Evolutionary conservation across 2,329 filamentous ascomycete genomes (phyloP).

Genomic region (Diaporthe amygdali): DNA sequence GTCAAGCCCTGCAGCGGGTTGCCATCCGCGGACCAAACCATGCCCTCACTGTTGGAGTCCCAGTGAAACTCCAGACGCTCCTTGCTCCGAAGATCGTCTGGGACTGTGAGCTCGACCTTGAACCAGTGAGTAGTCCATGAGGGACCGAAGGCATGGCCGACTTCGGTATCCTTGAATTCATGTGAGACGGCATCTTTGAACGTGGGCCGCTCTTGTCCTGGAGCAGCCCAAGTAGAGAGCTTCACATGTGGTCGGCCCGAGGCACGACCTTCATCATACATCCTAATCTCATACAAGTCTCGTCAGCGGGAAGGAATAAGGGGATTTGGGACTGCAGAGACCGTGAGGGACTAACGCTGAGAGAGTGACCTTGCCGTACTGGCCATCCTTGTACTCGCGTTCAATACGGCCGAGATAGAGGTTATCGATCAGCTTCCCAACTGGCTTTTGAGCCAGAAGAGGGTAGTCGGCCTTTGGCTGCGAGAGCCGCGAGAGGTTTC

Average conservation of each 20-base stretch:
- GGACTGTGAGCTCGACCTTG: conserved; percentile 79
- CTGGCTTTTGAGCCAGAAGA: conserved; percentile 55
- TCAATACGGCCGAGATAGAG: conserved; percentile 86
- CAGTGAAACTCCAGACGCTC: conserved; percentile 93
- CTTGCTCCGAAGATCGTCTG: conserved; percentile 73
- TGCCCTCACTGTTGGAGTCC: conserved; percentile 93
- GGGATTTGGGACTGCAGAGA: conserved; percentile 25
- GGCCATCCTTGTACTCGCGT: conserved; percentile 79
- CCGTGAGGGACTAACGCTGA: conserved; percentile 35
- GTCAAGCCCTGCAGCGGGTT: conserved; percentile 90
- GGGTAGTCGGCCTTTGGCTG: conserved; percentile 57
- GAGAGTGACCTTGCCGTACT: conserved; percentile 79
- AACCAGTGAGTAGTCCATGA: conserved; percentile 99
- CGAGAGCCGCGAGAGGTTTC: conserved; percentile 38
- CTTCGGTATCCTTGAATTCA: conserved; percentile 74
- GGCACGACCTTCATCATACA: conserved; percentile 71
- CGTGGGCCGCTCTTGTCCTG: conserved; percentile 77
- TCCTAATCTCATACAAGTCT: conserved; percentile 47
- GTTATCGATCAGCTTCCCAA: conserved; percentile 80
- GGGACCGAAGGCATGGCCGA: conserved; percentile 85
- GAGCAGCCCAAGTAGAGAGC: conserved; percentile 85
- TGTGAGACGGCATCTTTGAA: conserved; percentile 84
- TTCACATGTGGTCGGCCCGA: conserved; percentile 79
- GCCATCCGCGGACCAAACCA: conserved; percentile 92
- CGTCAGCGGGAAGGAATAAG: neutral